These are phyloP conservation scores for Sclerotiophoma versabilis DNA, from an alignment of 2,329 filamentous ascomycete species.

Conservation along the genomic window DNA sequence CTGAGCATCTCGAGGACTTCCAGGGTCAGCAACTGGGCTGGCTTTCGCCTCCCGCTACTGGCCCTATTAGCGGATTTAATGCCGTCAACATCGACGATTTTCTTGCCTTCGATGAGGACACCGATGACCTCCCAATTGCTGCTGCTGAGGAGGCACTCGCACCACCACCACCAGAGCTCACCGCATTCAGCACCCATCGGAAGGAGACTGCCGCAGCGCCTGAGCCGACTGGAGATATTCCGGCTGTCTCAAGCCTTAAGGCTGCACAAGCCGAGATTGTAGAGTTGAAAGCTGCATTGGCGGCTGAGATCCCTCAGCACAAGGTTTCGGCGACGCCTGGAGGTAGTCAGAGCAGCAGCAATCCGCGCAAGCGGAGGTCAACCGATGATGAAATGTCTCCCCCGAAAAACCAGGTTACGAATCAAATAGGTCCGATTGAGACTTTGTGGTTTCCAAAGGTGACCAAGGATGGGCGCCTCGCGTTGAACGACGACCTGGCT, in stretches of 20 bases:
- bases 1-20: background rate
- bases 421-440: slow-evolving; percentile 5
- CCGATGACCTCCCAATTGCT: background rate
- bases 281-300: slow-evolving; percentile 9
- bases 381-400: background rate
- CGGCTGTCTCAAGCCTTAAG: background rate
- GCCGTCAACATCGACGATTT: background rate
- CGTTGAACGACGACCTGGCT: background rate
- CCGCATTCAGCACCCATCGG: background rate
- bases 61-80: background rate
- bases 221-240: background rate
- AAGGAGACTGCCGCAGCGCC: background rate
- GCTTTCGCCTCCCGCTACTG: background rate
- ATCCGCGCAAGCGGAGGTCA: background rate
- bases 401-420: background rate
- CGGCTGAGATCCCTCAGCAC: background rate
- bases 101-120: background rate
- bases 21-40: background rate
- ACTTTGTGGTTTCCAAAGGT: slow-evolving; percentile 14
- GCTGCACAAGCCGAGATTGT: slow-evolving; percentile 5
- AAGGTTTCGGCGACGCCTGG: background rate
- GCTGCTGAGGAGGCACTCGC: background rate
- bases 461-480: background rate
- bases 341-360: background rate
- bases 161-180: background rate